These are phyloP conservation scores for Syzygium oleosum DNA, from an alignment of 345 rosid genomes.

Conservation along the genomic window DNA sequence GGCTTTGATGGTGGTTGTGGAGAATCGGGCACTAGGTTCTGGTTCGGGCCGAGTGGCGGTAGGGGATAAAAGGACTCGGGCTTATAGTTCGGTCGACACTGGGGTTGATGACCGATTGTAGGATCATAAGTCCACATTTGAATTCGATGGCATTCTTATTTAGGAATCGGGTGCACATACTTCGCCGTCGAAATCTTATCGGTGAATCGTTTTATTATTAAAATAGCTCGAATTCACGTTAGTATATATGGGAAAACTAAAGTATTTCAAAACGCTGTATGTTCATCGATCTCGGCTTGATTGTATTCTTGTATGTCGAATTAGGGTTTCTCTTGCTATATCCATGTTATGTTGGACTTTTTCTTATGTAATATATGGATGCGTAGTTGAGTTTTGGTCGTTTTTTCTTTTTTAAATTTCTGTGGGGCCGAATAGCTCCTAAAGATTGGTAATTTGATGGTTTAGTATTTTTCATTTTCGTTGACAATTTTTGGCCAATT, in stretches of 20 bases:
- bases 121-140: not conserved
- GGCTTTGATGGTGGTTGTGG: slow-evolving; percentile 32
- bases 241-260: not conserved
- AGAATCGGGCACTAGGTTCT: slow-evolving; percentile 12
- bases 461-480: not conserved
- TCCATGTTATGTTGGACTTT: not conserved
- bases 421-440: too few relatives aligned
- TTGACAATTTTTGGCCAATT: too few relatives aligned
- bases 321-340: not conserved
- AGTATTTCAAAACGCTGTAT: not conserved
- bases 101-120: not conserved
- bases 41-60: not conserved
- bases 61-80: not conserved
- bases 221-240: not conserved
- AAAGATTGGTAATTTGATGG: not conserved
- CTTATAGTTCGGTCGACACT: not conserved
- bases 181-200: not conserved
- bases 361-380: too few relatives aligned
- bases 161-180: not conserved
- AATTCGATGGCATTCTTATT: not conserved
- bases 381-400: not conserved
- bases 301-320: not conserved
- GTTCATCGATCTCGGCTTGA: not conserved
- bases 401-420: too few relatives aligned
- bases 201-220: not conserved